Conservation (phyloP, 2,329 filamentous ascomycete genomes). For the Botryotinia calthae region DNA sequence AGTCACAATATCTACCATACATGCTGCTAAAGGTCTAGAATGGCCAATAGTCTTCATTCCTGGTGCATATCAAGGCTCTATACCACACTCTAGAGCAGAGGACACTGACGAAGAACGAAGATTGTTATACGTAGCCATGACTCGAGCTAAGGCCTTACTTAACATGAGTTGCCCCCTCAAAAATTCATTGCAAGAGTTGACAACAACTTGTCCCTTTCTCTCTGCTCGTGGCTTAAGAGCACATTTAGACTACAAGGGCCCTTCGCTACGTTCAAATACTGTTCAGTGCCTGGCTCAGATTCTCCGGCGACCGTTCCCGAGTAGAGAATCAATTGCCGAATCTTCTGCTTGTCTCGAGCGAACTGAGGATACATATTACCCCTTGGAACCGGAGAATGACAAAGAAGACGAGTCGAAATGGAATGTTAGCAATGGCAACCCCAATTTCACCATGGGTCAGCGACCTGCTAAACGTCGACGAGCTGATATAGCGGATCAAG, state of each 20-base stretch:
- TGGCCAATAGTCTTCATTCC: conserved; percentile 96
- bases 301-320: conserved; percentile 60
- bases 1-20: conserved; percentile 92
- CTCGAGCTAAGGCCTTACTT: conserved; percentile 78
- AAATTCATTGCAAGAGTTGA: conserved; percentile 60
- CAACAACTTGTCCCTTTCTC: conserved; percentile 71
- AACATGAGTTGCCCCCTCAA: conserved; percentile 80
- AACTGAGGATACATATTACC: conserved; percentile 66
- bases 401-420: conserved; percentile 40
- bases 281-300: conserved; percentile 70
- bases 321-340: conserved; percentile 44
- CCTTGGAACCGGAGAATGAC: conserved; percentile 57
- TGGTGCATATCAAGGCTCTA: conserved; percentile 82
- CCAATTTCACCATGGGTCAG: conserved; percentile 30
- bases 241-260: conserved; percentile 61
- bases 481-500: conserved; percentile 25
- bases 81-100: conserved; percentile 83
- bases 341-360: conserved; percentile 52
- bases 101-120: conserved; percentile 85
- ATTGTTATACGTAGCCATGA: conserved; percentile 95
- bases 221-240: conserved; percentile 51
- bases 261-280: conserved; percentile 61
- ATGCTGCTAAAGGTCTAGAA: conserved; percentile 92
- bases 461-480: conserved; percentile 34
- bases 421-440: conserved; percentile 37